Conservation (phyloP, 257 asterid species). For the Solanum peruvianum region DNA sequence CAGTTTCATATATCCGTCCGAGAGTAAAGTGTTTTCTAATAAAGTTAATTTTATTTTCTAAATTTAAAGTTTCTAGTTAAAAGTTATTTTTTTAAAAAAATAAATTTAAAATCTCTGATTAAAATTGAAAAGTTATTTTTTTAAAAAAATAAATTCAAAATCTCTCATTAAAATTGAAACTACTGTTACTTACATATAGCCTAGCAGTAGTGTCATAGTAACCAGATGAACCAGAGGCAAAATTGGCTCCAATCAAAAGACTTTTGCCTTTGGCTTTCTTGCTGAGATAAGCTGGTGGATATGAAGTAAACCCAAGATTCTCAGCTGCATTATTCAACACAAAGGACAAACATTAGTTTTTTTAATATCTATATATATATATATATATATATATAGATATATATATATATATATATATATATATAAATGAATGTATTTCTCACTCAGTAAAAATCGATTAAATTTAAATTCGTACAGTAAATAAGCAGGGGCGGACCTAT, state of each 20-base stretch:
- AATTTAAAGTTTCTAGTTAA: no score
- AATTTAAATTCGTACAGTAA: background rate
- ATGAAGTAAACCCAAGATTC: constrained; percentile 66
- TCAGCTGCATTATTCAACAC: constrained; percentile 41
- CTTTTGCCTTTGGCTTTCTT: constrained; percentile 36
- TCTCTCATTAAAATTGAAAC: no score
- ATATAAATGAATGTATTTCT: no score
- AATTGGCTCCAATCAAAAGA: constrained; percentile 68
- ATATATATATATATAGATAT: no score
- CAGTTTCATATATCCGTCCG: fast-evolving
- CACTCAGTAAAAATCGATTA: fast-evolving
- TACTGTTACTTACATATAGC: constrained; percentile 34
- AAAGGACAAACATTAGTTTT: background rate
- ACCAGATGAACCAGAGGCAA: constrained; percentile 85
- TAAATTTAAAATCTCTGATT: background rate
- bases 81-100: no score
- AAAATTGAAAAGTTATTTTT: no score
- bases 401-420: no score
- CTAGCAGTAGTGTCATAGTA: constrained; percentile 51
- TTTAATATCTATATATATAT: no score
- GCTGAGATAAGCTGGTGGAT: constrained; percentile 67
- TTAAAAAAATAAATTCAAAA: no score
- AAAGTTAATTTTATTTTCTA: background rate
- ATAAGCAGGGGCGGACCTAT: no score
- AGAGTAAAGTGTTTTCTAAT: fast-evolving